A percentile compares a stretch with the other conserved stretches of the same genome.
phyloP scores from a whole-genome alignment of 306 rosid genomes.

The Begonia masoniana region DNA sequence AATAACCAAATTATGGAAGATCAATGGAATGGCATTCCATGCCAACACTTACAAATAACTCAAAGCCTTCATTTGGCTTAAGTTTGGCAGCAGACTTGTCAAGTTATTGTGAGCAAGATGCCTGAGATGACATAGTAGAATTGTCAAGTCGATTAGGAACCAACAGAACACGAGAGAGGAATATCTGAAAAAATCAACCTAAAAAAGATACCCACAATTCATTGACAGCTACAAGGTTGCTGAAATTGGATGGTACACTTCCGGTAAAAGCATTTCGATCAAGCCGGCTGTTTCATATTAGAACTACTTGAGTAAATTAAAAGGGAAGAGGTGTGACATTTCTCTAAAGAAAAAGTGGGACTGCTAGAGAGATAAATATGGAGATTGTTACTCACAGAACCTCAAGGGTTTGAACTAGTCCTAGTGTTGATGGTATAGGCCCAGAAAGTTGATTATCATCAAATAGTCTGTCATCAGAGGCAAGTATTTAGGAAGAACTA shows the following conservation, averaged over 20 bases:
- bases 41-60: slow-evolving; percentile 62
- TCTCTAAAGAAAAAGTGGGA: slow-evolving; percentile 1
- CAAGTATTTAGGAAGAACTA: not conserved
- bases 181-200: not conserved
- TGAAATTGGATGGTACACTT: slow-evolving; percentile 55
- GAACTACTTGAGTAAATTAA: slow-evolving; percentile 5
- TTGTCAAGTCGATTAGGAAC: not conserved
- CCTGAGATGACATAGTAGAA: slow-evolving; percentile 30
- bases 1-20: slow-evolving; percentile 3
- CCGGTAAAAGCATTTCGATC: slow-evolving; percentile 71
- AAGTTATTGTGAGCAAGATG: slow-evolving; percentile 53
- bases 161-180: not conserved
- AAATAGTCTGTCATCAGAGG: slow-evolving; percentile 33
- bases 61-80: slow-evolving; percentile 47
- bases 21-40: slow-evolving; percentile 3
- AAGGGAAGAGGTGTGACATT: not conserved
- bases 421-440: slow-evolving; percentile 52
- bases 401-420: slow-evolving; percentile 62
- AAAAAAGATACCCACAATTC: slow-evolving; percentile 54
- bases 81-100: slow-evolving; percentile 62
- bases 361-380: not conserved
- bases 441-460: slow-evolving; percentile 55
- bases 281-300: slow-evolving; percentile 54
- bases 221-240: slow-evolving; percentile 43
- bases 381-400: slow-evolving; percentile 68